Base-by-base conservation (phyloP, 495 filamentous ascomycete species). In the Cercophora samala region DNA sequence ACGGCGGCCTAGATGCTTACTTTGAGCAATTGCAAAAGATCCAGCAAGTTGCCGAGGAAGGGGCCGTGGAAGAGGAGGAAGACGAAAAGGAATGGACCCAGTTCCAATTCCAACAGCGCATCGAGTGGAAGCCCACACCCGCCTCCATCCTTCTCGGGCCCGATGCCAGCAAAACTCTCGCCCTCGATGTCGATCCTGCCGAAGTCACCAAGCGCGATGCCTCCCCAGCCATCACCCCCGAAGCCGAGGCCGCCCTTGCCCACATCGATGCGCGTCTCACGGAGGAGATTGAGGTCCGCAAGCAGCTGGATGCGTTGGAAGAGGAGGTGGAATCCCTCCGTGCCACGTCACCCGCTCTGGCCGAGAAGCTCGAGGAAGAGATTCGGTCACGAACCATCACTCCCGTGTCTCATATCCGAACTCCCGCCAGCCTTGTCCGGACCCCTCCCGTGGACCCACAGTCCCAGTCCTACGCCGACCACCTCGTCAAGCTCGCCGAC, bases 11-110 rank as follows among this genome's bases (percentile, higher is more conserved):
- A 79, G 91, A 91, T 25, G 92, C 92, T 62, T 97, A 96, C 76
- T 94, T 93, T 69, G 92, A 93, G 64, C 90, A 93, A 51, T 91
- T 93, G 82, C 92, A 91, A 75, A 89, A 90, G 73, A 86, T 88
- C 63, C 87, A 94, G 32, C 58, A 29, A 26, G n/a, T 56, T 56
- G 54, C 54, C 54, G 54, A 56, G 6, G n/a, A 23, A 23, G 58
- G 22, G 77, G 87, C 86, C 70, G 84, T 82, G 42, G 85, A 83
- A 18, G 82, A 78, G 32, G 85, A 80, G 26, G 89, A 89, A 55
- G 72, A 74, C 22, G 89, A 90, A 37, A 87, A 89, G 69, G 93
- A 96, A 74, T 97, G 92, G 92, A 89, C 87, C 46, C 93, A 96
- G 77, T 93, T 93, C 69, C 92, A 97, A 77, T 92, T 93, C 77